Evolutionary conservation across 1,139 yeast species (phyloP).

Genomic region (Hyphopichia fennica): DNA sequence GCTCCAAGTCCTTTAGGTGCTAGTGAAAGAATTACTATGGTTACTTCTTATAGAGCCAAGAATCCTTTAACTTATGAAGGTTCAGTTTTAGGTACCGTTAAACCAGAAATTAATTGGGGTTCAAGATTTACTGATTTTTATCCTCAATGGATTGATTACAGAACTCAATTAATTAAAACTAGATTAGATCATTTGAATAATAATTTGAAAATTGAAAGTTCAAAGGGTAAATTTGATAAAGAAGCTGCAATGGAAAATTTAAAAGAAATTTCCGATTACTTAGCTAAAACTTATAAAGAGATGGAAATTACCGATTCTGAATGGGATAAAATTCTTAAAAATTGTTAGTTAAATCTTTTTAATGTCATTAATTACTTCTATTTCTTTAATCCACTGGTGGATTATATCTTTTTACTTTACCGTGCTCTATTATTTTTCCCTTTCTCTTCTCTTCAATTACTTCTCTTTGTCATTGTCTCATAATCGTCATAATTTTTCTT

Average conservation of each 20-base stretch:
- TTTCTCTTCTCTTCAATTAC: background rate
- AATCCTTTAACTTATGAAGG: slow-evolving; percentile 25
- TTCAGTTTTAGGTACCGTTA: slow-evolving; percentile 34
- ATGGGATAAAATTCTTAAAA: slow-evolving; percentile 1
- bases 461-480: background rate
- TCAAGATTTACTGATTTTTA: slow-evolving; percentile 34
- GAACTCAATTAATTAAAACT: slow-evolving; percentile 37
- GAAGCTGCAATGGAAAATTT: slow-evolving; percentile 33
- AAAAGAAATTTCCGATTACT: slow-evolving; percentile 39
- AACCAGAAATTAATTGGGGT: slow-evolving; percentile 40
- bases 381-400: background rate
- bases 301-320: slow-evolving; percentile 43
- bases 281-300: slow-evolving; percentile 43
- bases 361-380: background rate
- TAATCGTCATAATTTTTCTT: background rate
- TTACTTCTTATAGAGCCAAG: slow-evolving; percentile 38
- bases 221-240: slow-evolving; percentile 36
- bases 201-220: slow-evolving; percentile 14
- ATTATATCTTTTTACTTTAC: background rate
- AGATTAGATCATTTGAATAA: slow-evolving; percentile 33
- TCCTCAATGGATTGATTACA: slow-evolving; percentile 40
- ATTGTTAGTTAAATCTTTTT: background rate
- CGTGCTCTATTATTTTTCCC: too few species aligned
- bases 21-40: slow-evolving; percentile 56
- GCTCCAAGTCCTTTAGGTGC: slow-evolving; percentile 57